These are phyloP conservation scores for Talaromyces amestolkiae DNA, from an alignment of 2,329 filamentous ascomycete genomes.

Conservation along the genomic window DNA sequence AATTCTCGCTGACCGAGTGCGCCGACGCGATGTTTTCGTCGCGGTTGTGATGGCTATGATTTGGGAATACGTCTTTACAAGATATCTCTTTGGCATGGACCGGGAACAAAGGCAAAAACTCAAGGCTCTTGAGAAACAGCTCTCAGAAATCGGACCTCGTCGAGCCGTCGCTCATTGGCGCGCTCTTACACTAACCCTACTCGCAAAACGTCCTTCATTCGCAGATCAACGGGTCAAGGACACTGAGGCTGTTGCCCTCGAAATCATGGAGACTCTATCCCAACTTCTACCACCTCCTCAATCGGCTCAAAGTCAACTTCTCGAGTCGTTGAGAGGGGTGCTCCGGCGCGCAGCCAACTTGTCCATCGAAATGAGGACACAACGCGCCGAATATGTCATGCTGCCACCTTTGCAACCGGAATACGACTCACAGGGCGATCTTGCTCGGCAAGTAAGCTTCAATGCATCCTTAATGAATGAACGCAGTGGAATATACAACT, in stretches of 20 bases:
- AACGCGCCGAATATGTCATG: constrained; percentile 98
- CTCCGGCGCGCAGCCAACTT: constrained; percentile 85
- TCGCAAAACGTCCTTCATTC: constrained; percentile 78
- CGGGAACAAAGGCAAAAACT: constrained; percentile 96
- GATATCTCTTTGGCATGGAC: constrained; percentile 98
- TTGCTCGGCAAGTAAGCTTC: constrained; percentile 83
- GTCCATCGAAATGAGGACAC: constrained; percentile 94
- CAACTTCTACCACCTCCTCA: constrained; percentile 82
- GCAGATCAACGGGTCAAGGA: constrained; percentile 78
- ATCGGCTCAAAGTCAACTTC: constrained; percentile 74
- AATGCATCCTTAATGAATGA: constrained; percentile 95
- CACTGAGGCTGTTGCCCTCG: constrained; percentile 92
- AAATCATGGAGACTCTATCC: constrained; percentile 79
- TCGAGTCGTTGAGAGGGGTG: constrained; percentile 80
- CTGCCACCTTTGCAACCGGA: constrained; percentile 90
- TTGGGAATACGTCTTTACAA: constrained; percentile 97
- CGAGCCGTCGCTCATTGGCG: constrained; percentile 96
- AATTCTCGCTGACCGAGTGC: constrained; percentile 83
- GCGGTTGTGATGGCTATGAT: constrained; percentile 99
- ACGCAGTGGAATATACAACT: constrained; percentile 66
- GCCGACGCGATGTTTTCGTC: constrained; percentile 93
- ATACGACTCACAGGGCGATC: constrained; percentile 89
- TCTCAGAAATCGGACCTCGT: constrained; percentile 81
- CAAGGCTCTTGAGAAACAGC: constrained; percentile 88
- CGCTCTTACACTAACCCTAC: constrained; percentile 85